phyloP scores from a whole-genome alignment of 306 rosid genomes.

The Inga laurina region DNA sequence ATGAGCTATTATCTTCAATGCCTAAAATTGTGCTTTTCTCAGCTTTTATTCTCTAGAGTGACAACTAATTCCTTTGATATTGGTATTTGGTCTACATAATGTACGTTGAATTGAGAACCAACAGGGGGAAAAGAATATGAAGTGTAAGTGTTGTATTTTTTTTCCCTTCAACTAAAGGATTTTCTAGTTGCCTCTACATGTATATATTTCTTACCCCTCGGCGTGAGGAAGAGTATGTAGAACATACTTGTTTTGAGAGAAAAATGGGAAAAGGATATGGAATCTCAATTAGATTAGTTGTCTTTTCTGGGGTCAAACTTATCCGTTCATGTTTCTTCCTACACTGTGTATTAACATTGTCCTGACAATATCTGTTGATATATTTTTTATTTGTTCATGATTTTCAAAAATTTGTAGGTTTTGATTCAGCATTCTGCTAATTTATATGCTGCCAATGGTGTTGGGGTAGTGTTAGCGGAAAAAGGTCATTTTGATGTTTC shows the following conservation, averaged over 20 bases:
- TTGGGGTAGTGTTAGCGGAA: slow-evolving; percentile 94
- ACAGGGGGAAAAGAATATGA: too few species aligned
- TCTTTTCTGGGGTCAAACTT: neutral
- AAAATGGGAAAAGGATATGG: neutral
- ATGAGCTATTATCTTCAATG: slow-evolving; percentile 14
- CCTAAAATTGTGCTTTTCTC: slow-evolving; percentile 13
- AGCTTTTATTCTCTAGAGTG: slow-evolving; percentile 22
- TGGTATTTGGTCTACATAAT: too few species aligned
- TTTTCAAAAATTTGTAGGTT: slow-evolving; percentile 58
- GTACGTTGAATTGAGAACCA: too few species aligned
- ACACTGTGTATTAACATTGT: slow-evolving; percentile 7
- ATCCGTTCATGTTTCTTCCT: neutral
- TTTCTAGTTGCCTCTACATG: too few species aligned
- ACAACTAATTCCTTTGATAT: too few species aligned
- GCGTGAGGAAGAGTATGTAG: too few species aligned
- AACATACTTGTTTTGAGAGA: slow-evolving; percentile 3
- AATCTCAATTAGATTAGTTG: neutral
- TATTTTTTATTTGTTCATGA: neutral
- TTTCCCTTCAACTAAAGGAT: too few species aligned
- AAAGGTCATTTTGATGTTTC: slow-evolving; percentile 99
- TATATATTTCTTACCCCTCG: too few species aligned
- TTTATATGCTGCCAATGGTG: slow-evolving; percentile 97
- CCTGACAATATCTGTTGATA: slow-evolving; percentile 25
- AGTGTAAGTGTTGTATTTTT: too few species aligned
- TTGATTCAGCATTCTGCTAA: slow-evolving; percentile 90